A percentile compares a stretch with the other conserved stretches of the same genome.
phyloP scores from a whole-genome alignment of 495 filamentous ascomycete genomes.

The Aspergillus carlsbadensis region DNA sequence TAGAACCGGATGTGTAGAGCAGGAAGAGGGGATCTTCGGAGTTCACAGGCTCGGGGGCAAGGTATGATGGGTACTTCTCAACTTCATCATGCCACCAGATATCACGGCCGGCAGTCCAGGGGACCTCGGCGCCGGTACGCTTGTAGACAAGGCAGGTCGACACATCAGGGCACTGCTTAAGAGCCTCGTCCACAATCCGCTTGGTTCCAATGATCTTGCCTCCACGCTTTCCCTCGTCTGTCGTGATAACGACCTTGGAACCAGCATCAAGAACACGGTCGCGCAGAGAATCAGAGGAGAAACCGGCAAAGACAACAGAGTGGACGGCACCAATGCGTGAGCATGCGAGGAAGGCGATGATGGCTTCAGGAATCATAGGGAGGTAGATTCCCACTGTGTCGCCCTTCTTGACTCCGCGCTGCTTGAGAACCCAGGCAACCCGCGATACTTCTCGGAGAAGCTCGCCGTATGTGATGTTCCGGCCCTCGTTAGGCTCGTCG shows the following conservation, averaged over 20 bases:
- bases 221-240: conserved; percentile 95
- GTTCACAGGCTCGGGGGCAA: conserved; percentile 80
- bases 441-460: conserved; percentile 89
- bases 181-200: conserved; percentile 97
- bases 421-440: conserved; percentile 79
- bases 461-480: conserved; percentile 89
- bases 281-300: conserved; percentile 93
- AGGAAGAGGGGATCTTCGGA: conserved; percentile 97
- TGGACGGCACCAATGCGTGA: conserved; percentile 92
- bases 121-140: conserved; percentile 91
- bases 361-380: conserved; percentile 96
- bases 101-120: conserved; percentile 86
- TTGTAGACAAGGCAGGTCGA: conserved; percentile 85
- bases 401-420: conserved; percentile 95
- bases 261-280: conserved; percentile 92
- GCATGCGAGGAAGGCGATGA: conserved; percentile 89
- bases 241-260: conserved; percentile 91
- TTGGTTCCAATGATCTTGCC: conserved; percentile 98
- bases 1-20: conserved; percentile 96
- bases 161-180: conserved; percentile 95
- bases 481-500: conserved; percentile 85
- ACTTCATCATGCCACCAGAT: conserved; percentile 98
- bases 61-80: conserved; percentile 90
- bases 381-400: conserved; percentile 97
- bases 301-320: conserved; percentile 98